Evolutionary conservation across 306 rosid genomes (phyloP).

Genomic region (Prunus persica): DNA sequence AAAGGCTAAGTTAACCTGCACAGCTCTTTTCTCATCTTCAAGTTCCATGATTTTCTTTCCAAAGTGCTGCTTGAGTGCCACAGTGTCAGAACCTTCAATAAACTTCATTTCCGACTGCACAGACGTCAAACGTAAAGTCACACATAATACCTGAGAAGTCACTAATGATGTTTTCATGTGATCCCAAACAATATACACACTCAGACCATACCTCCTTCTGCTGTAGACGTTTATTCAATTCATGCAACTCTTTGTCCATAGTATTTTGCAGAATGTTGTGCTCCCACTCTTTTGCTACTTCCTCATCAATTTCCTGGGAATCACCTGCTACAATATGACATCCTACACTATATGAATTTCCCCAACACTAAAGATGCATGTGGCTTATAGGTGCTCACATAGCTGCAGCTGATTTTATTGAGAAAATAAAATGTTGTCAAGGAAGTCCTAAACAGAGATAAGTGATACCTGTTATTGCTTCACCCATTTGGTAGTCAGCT

Average conservation of each 20-base stretch:
- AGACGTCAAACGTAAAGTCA: slow-evolving; percentile 12
- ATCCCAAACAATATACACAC: slow-evolving; percentile 13
- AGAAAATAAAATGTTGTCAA: not conserved
- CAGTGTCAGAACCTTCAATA: slow-evolving; percentile 76
- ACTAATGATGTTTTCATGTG: not conserved
- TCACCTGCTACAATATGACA: slow-evolving; percentile 60
- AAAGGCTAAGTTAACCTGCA: slow-evolving; percentile 60
- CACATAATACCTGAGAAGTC: not conserved
- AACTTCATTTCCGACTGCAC: slow-evolving; percentile 91
- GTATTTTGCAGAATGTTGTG: slow-evolving; percentile 92
- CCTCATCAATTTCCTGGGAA: slow-evolving; percentile 82
- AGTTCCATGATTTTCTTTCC: slow-evolving; percentile 93
- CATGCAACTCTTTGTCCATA: slow-evolving; percentile 95
- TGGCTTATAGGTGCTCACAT: not conserved
- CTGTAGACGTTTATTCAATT: slow-evolving; percentile 89
- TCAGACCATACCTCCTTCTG: slow-evolving; percentile 73
- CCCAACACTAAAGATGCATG: slow-evolving; percentile 2
- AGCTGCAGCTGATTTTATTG: not conserved
- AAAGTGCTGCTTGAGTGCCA: slow-evolving; percentile 87
- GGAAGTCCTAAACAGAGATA: slow-evolving; percentile 18
- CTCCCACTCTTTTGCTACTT: slow-evolving; percentile 97
- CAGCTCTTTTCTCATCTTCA: slow-evolving; percentile 91
- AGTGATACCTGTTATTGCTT: slow-evolving; percentile 63
- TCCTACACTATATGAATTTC: not conserved
- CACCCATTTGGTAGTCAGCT: slow-evolving; percentile 74